Conservation (phyloP, 345 rosid genomes). For the Bruguiera gymnorhiza region DNA sequence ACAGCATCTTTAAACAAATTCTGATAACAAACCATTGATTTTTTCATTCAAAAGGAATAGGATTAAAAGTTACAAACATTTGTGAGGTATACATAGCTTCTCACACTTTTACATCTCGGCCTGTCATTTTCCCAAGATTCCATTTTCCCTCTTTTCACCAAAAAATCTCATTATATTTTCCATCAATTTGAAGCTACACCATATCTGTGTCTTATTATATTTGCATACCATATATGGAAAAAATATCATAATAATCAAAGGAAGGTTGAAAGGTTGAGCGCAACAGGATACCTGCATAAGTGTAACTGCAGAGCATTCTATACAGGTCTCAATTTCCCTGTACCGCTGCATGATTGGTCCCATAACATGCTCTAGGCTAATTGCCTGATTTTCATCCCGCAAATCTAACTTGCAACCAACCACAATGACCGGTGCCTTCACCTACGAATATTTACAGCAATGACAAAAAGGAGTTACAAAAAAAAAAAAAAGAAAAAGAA, state of each 20-base stretch:
- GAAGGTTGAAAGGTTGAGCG: not conserved
- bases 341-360: constrained; percentile 74
- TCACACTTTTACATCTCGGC: not conserved
- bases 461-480: not conserved
- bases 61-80: too few species aligned
- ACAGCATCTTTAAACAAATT: too few species aligned
- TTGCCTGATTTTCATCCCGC: constrained; percentile 51
- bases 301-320: constrained; percentile 78
- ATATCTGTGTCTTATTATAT: too few species aligned
- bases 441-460: constrained; percentile 22
- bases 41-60: too few species aligned
- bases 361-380: constrained; percentile 63
- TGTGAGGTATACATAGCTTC: not conserved
- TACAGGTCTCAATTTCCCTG: constrained; percentile 81
- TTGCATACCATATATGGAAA: not conserved
- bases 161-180: not conserved
- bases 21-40: too few species aligned
- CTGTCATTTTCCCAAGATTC: not conserved
- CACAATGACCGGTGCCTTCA: constrained; percentile 70
- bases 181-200: not conserved
- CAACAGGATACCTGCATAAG: constrained; percentile 53
- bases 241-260: not conserved
- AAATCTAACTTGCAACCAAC: constrained; percentile 91
- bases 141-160: not conserved
- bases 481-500: not conserved